Evolutionary conservation across 1,139 yeast genomes (phyloP).

Genomic region (Zygotorulaspora mrakii): DNA sequence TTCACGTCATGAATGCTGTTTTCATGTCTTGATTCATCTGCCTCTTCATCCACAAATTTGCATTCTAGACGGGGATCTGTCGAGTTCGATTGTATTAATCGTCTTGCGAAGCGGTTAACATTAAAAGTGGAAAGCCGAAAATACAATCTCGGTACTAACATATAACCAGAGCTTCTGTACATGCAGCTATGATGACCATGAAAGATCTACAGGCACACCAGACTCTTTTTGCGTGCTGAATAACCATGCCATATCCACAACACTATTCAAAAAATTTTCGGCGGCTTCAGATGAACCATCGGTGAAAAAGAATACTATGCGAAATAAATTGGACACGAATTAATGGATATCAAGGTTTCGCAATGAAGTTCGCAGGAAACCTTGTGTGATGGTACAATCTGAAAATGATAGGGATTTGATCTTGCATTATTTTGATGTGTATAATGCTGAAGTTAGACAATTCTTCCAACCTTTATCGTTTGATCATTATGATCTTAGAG

Average conservation of each 20-base stretch:
- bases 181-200: constrained; percentile 1
- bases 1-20: no score
- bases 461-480: constrained; percentile 20
- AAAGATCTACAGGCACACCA: neutral
- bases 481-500: constrained; percentile 21
- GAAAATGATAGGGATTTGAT: constrained; percentile 12
- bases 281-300: neutral
- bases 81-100: neutral
- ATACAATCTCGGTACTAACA: neutral
- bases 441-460: constrained; percentile 22
- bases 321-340: no score
- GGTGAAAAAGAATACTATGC: neutral
- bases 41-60: no score
- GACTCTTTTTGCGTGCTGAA: no score
- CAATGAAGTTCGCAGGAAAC: neutral
- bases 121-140: neutral
- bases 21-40: no score
- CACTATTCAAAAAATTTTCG: constrained; percentile 3
- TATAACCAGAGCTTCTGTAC: neutral
- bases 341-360: neutral
- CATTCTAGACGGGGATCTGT: no score
- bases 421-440: constrained; percentile 21
- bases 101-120: neutral
- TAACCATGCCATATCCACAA: no score
- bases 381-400: constrained; percentile 11